phyloP scores from a whole-genome alignment of 164 flowering plant species.

The Paratinospora sagittata region DNA sequence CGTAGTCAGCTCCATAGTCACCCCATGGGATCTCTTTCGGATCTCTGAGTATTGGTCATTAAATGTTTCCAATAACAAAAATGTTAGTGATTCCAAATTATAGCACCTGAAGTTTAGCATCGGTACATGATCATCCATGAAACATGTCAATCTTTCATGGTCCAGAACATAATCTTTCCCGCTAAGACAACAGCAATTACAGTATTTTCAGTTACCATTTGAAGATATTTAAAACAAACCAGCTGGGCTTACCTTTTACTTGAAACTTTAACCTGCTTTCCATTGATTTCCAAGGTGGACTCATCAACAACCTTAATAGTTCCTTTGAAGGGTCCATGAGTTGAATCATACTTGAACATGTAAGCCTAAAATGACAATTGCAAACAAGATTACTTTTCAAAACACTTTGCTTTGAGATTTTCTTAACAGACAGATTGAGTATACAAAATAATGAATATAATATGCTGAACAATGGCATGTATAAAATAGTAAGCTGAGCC shows the following conservation, averaged over 20 bases:
- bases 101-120: neutral
- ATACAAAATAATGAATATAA: neutral
- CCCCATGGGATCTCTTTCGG: constrained; percentile 97
- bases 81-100: neutral
- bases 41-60: constrained; percentile 39
- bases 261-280: constrained; percentile 60
- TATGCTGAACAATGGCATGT: neutral
- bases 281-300: constrained; percentile 82
- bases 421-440: no score
- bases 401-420: neutral
- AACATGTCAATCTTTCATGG: neutral
- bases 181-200: neutral
- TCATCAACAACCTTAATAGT: constrained; percentile 68
- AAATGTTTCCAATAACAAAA: neutral
- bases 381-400: neutral
- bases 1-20: constrained; percentile 83
- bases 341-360: constrained; percentile 97
- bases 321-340: constrained; percentile 84
- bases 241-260: constrained; percentile 60
- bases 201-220: neutral
- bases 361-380: constrained; percentile 55
- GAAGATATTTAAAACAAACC: neutral
- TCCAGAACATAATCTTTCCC: neutral
- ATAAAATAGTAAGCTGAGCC: neutral
- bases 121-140: neutral